Conservation (phyloP, 148 eudicot species). For the Tetragonia tetragonoides region DNA sequence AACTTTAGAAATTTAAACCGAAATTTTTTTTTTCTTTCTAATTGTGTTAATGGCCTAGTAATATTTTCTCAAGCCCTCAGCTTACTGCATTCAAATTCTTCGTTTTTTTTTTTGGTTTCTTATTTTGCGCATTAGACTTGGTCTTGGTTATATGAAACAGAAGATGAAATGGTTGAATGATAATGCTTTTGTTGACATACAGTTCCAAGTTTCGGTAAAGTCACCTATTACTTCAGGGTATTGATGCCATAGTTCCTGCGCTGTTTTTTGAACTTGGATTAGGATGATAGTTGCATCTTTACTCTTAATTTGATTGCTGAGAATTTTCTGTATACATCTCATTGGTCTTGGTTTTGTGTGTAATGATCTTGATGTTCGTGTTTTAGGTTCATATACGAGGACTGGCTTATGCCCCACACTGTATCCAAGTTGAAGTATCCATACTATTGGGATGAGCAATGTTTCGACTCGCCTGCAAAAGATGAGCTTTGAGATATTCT, state of each 20-base stretch:
- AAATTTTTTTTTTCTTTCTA: no score
- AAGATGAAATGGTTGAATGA: no score
- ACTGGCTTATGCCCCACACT: conserved; percentile 84
- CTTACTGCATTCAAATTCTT: no score
- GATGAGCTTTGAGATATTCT: conserved; percentile 64
- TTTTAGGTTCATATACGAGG: conserved; percentile 76
- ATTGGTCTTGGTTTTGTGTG: background rate
- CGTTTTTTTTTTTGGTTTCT: no score
- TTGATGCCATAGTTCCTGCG: background rate
- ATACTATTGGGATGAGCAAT: conserved; percentile 78
- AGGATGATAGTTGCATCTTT: background rate
- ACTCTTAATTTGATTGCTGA: background rate
- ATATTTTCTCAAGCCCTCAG: no score
- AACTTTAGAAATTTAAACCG: no score
- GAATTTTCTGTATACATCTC: background rate
- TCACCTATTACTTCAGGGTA: no score
- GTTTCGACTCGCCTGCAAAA: conserved; percentile 45
- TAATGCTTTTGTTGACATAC: no score
- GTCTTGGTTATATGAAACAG: no score
- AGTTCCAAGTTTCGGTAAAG: no score
- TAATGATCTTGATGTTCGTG: background rate
- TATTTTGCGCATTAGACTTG: no score
- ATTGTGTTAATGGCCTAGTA: no score
- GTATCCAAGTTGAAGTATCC: conserved; percentile 78
- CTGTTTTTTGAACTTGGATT: background rate